Evolutionary conservation across 2,329 filamentous ascomycete species (phyloP).

Genomic region (Penicillium verrucosum): DNA sequence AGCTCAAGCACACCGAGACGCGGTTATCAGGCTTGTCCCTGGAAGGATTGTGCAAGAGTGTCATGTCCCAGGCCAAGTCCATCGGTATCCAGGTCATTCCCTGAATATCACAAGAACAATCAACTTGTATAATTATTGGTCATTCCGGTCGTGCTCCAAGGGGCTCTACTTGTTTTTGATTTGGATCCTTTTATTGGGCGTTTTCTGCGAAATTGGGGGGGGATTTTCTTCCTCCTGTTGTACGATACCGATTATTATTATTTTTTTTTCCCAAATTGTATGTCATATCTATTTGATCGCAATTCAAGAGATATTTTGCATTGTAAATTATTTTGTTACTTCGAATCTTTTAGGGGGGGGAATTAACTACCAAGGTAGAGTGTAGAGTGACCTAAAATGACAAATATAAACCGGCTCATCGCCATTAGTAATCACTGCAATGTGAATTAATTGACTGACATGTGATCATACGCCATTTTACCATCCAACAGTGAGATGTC

Average conservation of each 20-base stretch:
- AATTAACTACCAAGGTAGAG: background rate
- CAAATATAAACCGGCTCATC: background rate
- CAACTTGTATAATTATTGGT: slow-evolving; percentile 8
- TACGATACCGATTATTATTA: slow-evolving; percentile 22
- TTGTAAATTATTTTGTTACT: background rate
- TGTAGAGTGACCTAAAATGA: background rate
- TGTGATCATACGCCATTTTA: background rate
- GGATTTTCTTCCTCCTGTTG: slow-evolving; percentile 11
- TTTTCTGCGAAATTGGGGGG: slow-evolving; percentile 17
- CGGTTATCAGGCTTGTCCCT: slow-evolving; percentile 69
- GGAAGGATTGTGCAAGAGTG: slow-evolving; percentile 67
- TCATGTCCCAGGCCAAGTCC: slow-evolving; percentile 72
- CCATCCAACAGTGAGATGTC: background rate
- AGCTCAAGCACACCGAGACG: slow-evolving; percentile 82
- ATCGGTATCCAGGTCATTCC: slow-evolving; percentile 70
- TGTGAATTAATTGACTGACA: background rate
- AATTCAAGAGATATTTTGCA: slow-evolving; percentile 8
- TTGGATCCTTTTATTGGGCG: slow-evolving; percentile 19
- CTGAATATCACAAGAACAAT: slow-evolving; percentile 34
- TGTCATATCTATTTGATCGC: slow-evolving; percentile 22
- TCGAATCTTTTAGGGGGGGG: background rate
- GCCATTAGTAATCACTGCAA: background rate
- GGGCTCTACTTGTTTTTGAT: slow-evolving; percentile 3
- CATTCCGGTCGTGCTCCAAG: background rate
- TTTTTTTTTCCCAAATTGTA: slow-evolving; percentile 17